Evolutionary conservation across 345 rosid genomes (phyloP).

Genomic region (Euphorbia pulcherrima): DNA sequence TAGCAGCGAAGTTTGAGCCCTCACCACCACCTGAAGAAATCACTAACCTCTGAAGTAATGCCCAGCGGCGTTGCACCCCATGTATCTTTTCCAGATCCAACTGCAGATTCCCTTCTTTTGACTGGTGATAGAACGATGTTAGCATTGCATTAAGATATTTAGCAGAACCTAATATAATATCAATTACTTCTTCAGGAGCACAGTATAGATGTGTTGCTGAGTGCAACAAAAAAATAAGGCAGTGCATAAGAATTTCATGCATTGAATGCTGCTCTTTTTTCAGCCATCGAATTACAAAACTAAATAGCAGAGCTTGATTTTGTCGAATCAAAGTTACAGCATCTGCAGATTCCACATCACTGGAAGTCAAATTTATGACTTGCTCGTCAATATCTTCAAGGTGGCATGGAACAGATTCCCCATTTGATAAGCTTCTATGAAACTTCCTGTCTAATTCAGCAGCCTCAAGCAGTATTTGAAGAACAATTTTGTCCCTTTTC

Average conservation of each 20-base stretch:
- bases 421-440: slow-evolving; percentile 31
- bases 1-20: slow-evolving; percentile 41
- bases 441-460: slow-evolving; percentile 62
- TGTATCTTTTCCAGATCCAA: slow-evolving; percentile 41
- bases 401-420: slow-evolving; percentile 24
- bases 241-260: slow-evolving; percentile 71
- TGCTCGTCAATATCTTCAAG: slow-evolving; percentile 43
- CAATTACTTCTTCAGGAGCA: slow-evolving; percentile 53
- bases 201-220: slow-evolving; percentile 65
- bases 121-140: slow-evolving; percentile 40
- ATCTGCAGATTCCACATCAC: slow-evolving; percentile 51
- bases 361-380: slow-evolving; percentile 46
- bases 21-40: slow-evolving; percentile 62
- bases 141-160: slow-evolving; percentile 53
- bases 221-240: slow-evolving; percentile 61
- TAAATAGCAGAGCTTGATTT: slow-evolving; percentile 61
- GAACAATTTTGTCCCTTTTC: slow-evolving; percentile 66
- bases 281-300: slow-evolving; percentile 54
- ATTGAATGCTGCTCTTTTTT: slow-evolving; percentile 55
- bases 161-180: slow-evolving; percentile 55
- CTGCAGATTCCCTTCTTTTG: slow-evolving; percentile 44
- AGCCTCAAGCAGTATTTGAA: slow-evolving; percentile 64
- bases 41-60: slow-evolving; percentile 62
- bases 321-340: slow-evolving; percentile 75
- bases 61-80: slow-evolving; percentile 54